Evolutionary conservation across 257 asterid species (phyloP).

Genomic region (Cynanchum wilfordii): DNA sequence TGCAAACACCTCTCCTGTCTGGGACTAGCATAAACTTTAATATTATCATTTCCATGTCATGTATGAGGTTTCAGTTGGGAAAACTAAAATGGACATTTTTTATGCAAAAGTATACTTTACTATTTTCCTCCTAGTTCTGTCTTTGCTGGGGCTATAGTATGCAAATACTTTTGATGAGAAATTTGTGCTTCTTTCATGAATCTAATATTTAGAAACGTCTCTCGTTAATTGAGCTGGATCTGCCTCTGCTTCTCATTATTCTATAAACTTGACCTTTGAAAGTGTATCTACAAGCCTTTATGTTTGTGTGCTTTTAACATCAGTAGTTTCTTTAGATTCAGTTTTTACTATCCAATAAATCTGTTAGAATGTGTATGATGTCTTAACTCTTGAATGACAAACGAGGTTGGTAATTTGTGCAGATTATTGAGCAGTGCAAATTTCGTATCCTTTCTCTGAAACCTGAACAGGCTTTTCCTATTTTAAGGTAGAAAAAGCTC

Average conservation of each 20-base stretch:
- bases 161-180: background rate
- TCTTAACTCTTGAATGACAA: background rate
- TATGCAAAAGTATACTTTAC: background rate
- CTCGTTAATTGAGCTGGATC: background rate
- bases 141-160: background rate
- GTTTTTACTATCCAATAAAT: background rate
- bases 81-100: background rate
- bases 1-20: background rate
- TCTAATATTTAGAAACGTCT: background rate
- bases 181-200: background rate
- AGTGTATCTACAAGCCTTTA: background rate
- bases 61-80: background rate
- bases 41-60: background rate
- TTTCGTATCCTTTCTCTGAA: conserved; percentile 66
- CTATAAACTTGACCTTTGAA: background rate
- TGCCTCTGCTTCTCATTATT: background rate
- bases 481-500: conserved; percentile 40
- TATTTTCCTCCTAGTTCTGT: background rate
- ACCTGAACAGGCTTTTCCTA: conserved; percentile 59
- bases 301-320: background rate
- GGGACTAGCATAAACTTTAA: background rate
- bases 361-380: background rate
- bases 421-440: conserved; percentile 88
- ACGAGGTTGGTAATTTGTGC: conserved; percentile 23
- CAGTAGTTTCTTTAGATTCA: background rate